phyloP scores from a whole-genome alignment of 352 stramenopile genomes.

The Globisporangium paddicum region DNA sequence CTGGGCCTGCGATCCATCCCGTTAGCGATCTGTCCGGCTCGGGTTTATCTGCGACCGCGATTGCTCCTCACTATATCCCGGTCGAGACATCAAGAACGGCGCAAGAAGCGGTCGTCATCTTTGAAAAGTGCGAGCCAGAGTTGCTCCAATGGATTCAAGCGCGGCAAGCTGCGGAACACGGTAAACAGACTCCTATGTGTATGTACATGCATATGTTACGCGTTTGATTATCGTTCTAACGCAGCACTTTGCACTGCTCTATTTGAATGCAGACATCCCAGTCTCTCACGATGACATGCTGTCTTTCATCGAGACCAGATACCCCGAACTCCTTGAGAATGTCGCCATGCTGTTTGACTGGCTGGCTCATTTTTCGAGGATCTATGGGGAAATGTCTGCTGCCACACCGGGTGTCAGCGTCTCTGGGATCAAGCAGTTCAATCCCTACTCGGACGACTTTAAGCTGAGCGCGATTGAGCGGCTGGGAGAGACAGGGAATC shows the following conservation, averaged over 20 bases:
- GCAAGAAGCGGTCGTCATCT: slow-evolving; percentile 2
- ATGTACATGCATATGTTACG: neutral
- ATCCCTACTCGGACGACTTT: slow-evolving; percentile 8
- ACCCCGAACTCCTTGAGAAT: slow-evolving; percentile 50
- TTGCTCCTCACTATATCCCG: neutral
- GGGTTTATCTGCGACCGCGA: neutral
- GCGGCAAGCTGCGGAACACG: slow-evolving; percentile 24
- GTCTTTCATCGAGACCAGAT: slow-evolving; percentile 58
- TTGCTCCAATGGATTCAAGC: slow-evolving; percentile 46
- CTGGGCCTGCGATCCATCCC: neutral
- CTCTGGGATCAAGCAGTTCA: neutral
- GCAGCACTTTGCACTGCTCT: neutral
- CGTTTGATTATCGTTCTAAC: neutral
- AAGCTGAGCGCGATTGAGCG: slow-evolving; percentile 15
- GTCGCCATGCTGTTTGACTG: slow-evolving; percentile 51
- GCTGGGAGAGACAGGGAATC: slow-evolving; percentile 21
- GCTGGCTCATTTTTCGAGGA: slow-evolving; percentile 37
- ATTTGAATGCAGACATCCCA: slow-evolving; percentile 2
- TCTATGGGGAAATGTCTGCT: slow-evolving; percentile 21
- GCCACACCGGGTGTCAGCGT: slow-evolving; percentile 8
- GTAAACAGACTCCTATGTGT: neutral
- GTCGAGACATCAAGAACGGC: neutral
- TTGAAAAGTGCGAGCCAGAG: slow-evolving; percentile 45
- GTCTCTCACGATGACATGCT: slow-evolving; percentile 51
- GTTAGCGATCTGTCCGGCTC: neutral